A percentile compares a stretch with the other conserved stretches of the same genome.
Evolutionary conservation across 805 yeast species (phyloP).

Genomic region (Saccharomyces eubayanus): DNA sequence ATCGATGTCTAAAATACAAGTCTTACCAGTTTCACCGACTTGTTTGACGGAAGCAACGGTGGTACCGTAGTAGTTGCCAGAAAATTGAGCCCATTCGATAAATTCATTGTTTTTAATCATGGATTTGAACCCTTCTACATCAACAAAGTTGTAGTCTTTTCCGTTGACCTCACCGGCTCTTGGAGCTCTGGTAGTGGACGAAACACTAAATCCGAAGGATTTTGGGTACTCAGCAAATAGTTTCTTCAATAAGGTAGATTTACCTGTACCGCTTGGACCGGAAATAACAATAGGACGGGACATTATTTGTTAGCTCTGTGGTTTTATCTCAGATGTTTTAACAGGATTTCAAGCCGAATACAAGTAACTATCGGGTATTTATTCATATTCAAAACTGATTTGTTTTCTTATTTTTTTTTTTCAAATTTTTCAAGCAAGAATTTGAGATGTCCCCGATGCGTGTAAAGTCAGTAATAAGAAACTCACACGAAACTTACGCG

Average conservation of each 20-base stretch:
- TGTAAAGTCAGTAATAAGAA: too few species aligned
- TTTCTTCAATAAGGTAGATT: slow-evolving; percentile 85
- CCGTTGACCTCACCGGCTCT: slow-evolving; percentile 89
- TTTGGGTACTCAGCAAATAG: slow-evolving; percentile 85
- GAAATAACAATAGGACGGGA: slow-evolving; percentile 85
- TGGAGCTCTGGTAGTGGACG: slow-evolving; percentile 81
- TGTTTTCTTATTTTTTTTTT: too few species aligned
- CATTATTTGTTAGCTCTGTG: slow-evolving; percentile 10
- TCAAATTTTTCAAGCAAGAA: too few species aligned
- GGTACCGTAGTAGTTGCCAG: slow-evolving; percentile 97
- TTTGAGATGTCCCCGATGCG: too few species aligned
- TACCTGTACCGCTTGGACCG: slow-evolving; percentile 96
- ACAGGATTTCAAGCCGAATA: not conserved
- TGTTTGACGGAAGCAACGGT: slow-evolving; percentile 73
- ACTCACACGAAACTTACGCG: too few species aligned
- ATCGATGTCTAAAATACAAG: slow-evolving; percentile 92
- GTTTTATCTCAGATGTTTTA: not conserved
- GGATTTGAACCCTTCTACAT: slow-evolving; percentile 70
- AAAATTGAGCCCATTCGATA: slow-evolving; percentile 96
- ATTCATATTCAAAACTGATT: not conserved
- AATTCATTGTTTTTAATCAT: slow-evolving; percentile 69
- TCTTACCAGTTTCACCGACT: slow-evolving; percentile 48
- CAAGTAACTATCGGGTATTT: not conserved
- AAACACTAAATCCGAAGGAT: slow-evolving; percentile 87
- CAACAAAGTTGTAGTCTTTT: slow-evolving; percentile 77